A percentile compares a stretch with the other conserved stretches of the same genome.
These are phyloP conservation scores for Dendrobium huoshanense DNA, from an alignment of 106 monocot species.

Conservation along the genomic window DNA sequence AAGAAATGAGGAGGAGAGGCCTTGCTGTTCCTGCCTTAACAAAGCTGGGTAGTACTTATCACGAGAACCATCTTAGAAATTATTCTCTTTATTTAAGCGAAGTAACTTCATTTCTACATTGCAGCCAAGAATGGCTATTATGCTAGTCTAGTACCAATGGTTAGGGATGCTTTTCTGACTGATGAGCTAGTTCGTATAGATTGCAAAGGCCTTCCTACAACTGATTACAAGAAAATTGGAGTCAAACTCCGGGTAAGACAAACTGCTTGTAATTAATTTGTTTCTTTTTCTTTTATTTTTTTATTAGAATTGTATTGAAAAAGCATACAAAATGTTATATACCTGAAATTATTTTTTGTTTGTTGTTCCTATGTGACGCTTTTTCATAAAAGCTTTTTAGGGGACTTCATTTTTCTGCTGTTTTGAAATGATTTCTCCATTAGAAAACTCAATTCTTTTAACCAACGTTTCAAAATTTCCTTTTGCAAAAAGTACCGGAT, in stretches of 20 bases:
- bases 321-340: not conserved
- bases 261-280: not conserved
- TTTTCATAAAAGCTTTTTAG: too few relatives aligned
- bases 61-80: not conserved
- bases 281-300: not conserved
- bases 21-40: constrained; percentile 69
- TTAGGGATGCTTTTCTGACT: constrained; percentile 86
- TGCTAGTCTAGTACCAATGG: constrained; percentile 88
- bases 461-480: too few relatives aligned
- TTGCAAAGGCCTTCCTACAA: constrained; percentile 74
- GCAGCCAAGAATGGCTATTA: constrained; percentile 98
- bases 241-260: constrained; percentile 78
- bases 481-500: too few relatives aligned
- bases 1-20: constrained; percentile 88
- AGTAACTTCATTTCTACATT: constrained; percentile 10
- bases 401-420: too few relatives aligned
- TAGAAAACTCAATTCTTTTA: too few relatives aligned
- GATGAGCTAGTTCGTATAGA: constrained; percentile 89
- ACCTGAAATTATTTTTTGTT: too few relatives aligned
- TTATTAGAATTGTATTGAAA: not conserved
- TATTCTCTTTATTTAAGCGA: not conserved
- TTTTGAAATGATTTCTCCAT: too few relatives aligned
- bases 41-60: constrained; percentile 62
- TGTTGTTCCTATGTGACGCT: too few relatives aligned
- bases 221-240: constrained; percentile 91